These are phyloP conservation scores for Graphilbum fragrans DNA, from an alignment of 2,329 filamentous ascomycete genomes.

Conservation along the genomic window DNA sequence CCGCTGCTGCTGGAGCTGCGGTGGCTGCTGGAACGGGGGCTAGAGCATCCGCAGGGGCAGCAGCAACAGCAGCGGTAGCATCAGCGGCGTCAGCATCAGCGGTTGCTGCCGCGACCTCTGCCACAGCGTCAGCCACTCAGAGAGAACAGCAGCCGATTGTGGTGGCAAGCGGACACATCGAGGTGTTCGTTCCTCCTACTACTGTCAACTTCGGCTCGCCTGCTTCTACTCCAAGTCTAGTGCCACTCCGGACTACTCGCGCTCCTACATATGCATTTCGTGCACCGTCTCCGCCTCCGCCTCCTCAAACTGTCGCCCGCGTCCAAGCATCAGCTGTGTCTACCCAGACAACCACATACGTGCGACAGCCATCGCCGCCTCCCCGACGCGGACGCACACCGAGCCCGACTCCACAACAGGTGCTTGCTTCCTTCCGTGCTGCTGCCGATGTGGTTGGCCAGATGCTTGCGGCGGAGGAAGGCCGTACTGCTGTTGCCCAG, in stretches of 20 bases:
- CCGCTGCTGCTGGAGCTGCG: neutral
- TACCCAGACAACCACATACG: too few relatives aligned
- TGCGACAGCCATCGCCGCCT: neutral
- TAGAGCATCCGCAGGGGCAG: neutral
- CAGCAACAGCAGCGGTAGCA: neutral
- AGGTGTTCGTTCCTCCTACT: neutral
- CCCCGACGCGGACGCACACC: slow-evolving; percentile 3
- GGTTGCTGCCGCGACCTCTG: slow-evolving; percentile 2
- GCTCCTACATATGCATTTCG: too few relatives aligned
- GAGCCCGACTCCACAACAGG: slow-evolving; percentile 30
- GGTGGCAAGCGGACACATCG: neutral
- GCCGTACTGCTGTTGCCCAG: slow-evolving; percentile 6
- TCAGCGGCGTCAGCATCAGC: slow-evolving; percentile 1
- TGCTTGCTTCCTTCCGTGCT: slow-evolving; percentile 33
- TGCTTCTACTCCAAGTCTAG: too few relatives aligned
- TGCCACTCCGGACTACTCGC: too few relatives aligned
- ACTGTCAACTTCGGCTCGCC: too few relatives aligned
- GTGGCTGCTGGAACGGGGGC: neutral
- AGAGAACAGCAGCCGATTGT: neutral
- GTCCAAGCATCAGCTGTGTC: too few relatives aligned
- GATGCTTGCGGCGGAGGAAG: slow-evolving; percentile 32
- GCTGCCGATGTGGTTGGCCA: slow-evolving; percentile 32
- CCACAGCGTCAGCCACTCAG: neutral
- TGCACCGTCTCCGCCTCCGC: neutral
- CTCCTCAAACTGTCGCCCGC: too few relatives aligned